Evolutionary conservation across 2,329 filamentous ascomycete species (phyloP), one percentile per base, ranked within the genome.

Genomic region (Colletotrichum horii): DNA sequence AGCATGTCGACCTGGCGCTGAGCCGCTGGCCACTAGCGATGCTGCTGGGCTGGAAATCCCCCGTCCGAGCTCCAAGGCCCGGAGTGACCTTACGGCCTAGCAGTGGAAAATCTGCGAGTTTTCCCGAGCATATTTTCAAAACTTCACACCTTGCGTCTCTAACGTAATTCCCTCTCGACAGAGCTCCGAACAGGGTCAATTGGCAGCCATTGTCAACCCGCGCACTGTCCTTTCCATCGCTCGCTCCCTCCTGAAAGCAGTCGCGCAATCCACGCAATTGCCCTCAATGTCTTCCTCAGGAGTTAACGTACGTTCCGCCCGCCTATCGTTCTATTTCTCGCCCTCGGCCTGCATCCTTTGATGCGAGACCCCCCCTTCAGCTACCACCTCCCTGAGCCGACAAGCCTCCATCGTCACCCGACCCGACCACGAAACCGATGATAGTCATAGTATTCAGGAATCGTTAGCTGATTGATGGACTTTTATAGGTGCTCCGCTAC

Each of bases 401-500:
- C 58, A 65, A 69, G 30, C 70, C 60, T 28, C 60, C 71, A 75
- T 79, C 69, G 61, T 34, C 32, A 56, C 28, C 38, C 69, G 28
- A 70, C 32, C 28, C 58, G 36, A 60, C 28, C 24, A n/a, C 60
- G 66, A 52, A 66, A 26, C 22, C 48, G 11, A 34, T 15, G 11
- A 15, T 52, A 12, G 12, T 26, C 24, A 28, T 34, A 38, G 14
- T 8, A 61, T 6, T 28, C 38, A 36, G 43, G 32, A 66, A 15
- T 60, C 4, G 14, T 30, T 36, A 38, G 77, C 80, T 83, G 82
- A 84, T 82, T 81, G 78, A 79, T 71, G 70, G 36, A 65, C 78
- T 55, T 30, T 75, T 81, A 68, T 86, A 99, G 97, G 96, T 99
- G 87, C 92, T 98, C 87, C 96, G 97, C 88, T 99, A 96, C 91